Evolutionary conservation across 768 basidiomycete genomes (phyloP).

Genomic region (Lactarius deliciosus): DNA sequence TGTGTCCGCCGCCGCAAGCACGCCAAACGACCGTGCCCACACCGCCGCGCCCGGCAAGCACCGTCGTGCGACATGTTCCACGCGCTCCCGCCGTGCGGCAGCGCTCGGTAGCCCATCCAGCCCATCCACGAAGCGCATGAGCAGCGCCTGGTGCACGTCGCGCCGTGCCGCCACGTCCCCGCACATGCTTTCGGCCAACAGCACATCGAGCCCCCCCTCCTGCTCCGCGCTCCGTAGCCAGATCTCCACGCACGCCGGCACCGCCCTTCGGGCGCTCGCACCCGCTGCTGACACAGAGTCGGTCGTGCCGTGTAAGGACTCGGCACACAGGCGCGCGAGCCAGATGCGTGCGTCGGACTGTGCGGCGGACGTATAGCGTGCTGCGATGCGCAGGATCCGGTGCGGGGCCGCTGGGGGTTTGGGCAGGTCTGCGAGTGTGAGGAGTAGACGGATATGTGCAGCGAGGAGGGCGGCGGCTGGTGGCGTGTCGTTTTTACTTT

Average conservation of each 20-base stretch:
- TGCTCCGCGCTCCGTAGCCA: slow-evolving; percentile 58
- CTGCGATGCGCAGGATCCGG: slow-evolving; percentile 40
- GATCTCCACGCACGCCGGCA: slow-evolving; percentile 40
- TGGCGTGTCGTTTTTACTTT: slow-evolving; percentile 48
- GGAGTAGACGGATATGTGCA: slow-evolving; percentile 40
- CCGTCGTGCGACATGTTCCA: slow-evolving; percentile 43
- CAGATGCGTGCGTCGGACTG: slow-evolving; percentile 48
- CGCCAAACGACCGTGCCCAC: slow-evolving; percentile 46
- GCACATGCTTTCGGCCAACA: slow-evolving; percentile 26
- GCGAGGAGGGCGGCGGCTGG: slow-evolving; percentile 36
- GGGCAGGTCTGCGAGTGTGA: slow-evolving; percentile 28
- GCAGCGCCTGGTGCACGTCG: slow-evolving; percentile 46
- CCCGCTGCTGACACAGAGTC: slow-evolving; percentile 40
- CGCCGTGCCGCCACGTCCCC: slow-evolving; percentile 22
- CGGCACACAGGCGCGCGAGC: slow-evolving; percentile 51
- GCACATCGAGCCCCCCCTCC: slow-evolving; percentile 13
- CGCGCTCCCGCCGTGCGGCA: slow-evolving; percentile 30
- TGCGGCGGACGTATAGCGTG: slow-evolving; percentile 46
- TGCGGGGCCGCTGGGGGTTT: slow-evolving; percentile 29
- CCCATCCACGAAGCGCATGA: slow-evolving; percentile 46
- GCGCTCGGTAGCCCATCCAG: slow-evolving; percentile 32
- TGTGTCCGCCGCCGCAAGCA: slow-evolving; percentile 26
- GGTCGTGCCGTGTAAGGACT: slow-evolving; percentile 35
- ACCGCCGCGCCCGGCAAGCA: slow-evolving; percentile 46
- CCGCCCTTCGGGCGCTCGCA: slow-evolving; percentile 46